Evolutionary conservation across 1,284 basidiomycete species (phyloP), one percentile per base, ranked within the genome.

Genomic region (Tylopilus sp.): DNA sequence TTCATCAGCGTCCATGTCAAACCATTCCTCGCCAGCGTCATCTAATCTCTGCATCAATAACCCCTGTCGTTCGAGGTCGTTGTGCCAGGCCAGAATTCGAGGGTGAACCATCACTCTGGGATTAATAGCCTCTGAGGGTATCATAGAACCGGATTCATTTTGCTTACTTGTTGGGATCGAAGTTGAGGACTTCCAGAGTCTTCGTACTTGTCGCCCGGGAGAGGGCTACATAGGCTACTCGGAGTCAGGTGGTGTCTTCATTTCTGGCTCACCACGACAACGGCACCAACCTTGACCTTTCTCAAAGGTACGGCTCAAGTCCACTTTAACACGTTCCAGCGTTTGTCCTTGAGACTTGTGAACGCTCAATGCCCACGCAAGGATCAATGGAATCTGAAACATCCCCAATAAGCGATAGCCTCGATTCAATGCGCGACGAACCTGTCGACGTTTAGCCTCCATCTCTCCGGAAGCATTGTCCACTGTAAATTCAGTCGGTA

Each of bases 291-390:
- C 81, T 77, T 86, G 83, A 18, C 91, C 91, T 56, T 86, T 89
- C 67, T 94, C 92, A 67, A 96, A 92, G 0, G 75, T 82, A 33
- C 74, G 71, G 25, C 60, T 61, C 18, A 90, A 71, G 59, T 89
- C 78, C 1, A 90, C 81, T 51, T 81, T 82, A 16, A 92, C 88
- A 13, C 89, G 74, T 46, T 90, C 79, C 16, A 94, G 66, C 0
- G 86, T 92, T 65, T 92, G 89, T 0, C 89, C 89, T 63, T 92
- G 91, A 2, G 85, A 84, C 65, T 95, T 94, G 67, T 93, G 92
- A 19, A 94, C 84, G 49, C 86, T 89, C 61, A 89, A 70, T 1
- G 89, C 87, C 86, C 86, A 91, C 0, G 88, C 82, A 3, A 91
- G 72, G 44, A 92, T 91, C 19, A 92, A 67, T 1, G 88, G 89